Evolutionary conservation across 2,329 filamentous ascomycete genomes (phyloP), one percentile per base, ranked within the genome.

Genomic region (Aspergillus flavus): DNA sequence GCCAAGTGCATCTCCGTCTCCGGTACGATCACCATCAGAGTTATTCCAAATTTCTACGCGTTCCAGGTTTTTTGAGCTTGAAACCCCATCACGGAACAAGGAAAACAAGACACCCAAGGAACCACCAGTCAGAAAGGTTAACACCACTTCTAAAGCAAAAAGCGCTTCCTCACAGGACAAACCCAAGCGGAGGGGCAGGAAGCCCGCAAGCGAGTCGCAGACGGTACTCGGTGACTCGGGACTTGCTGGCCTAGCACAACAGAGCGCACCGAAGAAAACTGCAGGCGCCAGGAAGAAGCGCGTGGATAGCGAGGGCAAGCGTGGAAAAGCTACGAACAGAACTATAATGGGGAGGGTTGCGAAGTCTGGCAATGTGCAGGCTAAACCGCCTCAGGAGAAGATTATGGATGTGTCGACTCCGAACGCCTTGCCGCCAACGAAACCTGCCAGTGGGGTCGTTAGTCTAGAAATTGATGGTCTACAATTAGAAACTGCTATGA

Each of bases 401-500:
- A 23, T 59, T 28, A 45, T 58, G 34, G 48, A 53, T n/a, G 48
- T 32, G 6, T 43, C 52, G 9, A 55, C 62, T 11, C 56, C 62
- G 14, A 56, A 61, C 21, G 41, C 60, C 21, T 36, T 26, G 0
- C 36, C 53, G n/a, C 53, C 50, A 34, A 39, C 45, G 21, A 46
- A 57, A 34, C 32, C 55, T 19, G 30, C 50, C 14, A 67, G 66
- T 36, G 60, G 58, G 23, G 26, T 57, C 21, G 57, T 72, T 54
- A 68, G 72, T 59, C 64, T 63, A 63, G 62, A 67, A 58, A 53
- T 66, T 32, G 61, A 71, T 62, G 63, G 66, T 6, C 58, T 79
- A 30, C 70, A 76, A n/a, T 59, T 80, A 28, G 77, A 76, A 65
- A 65, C 73, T 53, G 90, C 89, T 9, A 73, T 85, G 30, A 80